Percentiles rank a stretch among this genome's conserved stretches.
phyloP scores from a whole-genome alignment of 2,329 filamentous ascomycete genomes.

The Sporothrix variecibatus region DNA sequence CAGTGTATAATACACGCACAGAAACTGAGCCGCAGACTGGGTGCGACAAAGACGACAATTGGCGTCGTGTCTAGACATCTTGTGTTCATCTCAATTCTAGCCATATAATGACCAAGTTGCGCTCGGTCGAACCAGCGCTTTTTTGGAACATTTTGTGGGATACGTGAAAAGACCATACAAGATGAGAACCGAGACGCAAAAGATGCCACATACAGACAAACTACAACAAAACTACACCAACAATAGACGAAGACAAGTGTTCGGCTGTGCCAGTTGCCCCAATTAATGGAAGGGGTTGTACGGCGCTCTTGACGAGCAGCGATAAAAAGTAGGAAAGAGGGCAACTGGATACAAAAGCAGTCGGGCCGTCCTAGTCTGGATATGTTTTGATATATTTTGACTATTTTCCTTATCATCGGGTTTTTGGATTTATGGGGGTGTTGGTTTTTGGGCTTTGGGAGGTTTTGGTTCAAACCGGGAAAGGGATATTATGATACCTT shows the following conservation, averaged over 20 bases:
- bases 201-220: not conserved
- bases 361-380: not conserved
- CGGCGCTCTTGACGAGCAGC: slow-evolving; percentile 27
- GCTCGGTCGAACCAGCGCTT: not conserved
- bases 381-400: not conserved
- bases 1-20: not conserved
- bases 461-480: slow-evolving; percentile 4
- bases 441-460: not conserved
- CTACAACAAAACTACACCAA: not conserved
- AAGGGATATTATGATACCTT: slow-evolving; percentile 23
- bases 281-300: slow-evolving; percentile 19
- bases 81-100: not conserved
- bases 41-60: not conserved
- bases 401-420: not conserved
- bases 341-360: not conserved
- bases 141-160: not conserved
- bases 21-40: not conserved
- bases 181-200: not conserved
- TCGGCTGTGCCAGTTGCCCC: slow-evolving; percentile 19
- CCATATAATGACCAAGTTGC: not conserved
- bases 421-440: not conserved
- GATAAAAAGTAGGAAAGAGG: not conserved
- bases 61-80: not conserved
- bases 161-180: not conserved
- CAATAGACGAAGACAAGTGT: slow-evolving; percentile 10